Conservation (phyloP, 2,329 filamentous ascomycete species). For the Cytospora leucostoma region DNA sequence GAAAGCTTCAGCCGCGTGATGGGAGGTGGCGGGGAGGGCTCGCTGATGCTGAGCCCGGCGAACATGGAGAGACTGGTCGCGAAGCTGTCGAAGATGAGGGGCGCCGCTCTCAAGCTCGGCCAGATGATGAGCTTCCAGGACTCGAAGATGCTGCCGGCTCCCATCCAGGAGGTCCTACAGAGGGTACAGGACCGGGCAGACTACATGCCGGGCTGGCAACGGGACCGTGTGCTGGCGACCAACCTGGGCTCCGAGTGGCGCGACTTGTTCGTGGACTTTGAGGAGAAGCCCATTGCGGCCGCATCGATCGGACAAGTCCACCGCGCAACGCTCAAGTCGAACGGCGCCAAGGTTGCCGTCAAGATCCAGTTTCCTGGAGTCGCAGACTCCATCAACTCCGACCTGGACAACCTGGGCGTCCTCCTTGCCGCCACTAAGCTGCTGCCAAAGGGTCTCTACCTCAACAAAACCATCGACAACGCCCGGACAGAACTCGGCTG, state of each 20-base stretch:
- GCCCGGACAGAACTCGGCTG: constrained; percentile 88
- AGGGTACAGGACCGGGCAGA: constrained; percentile 95
- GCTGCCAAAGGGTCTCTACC: constrained; percentile 86
- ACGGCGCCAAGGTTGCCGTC: constrained; percentile 77
- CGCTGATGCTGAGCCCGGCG: constrained; percentile 79
- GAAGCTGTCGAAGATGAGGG: constrained; percentile 93
- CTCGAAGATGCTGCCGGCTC: constrained; percentile 85
- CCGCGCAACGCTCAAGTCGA: constrained; percentile 75
- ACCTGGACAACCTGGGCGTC: constrained; percentile 89
- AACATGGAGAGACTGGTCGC: constrained; percentile 94
- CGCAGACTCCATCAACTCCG: constrained; percentile 92
- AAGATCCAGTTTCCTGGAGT: constrained; percentile 98
- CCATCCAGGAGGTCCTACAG: constrained; percentile 87
- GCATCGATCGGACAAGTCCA: constrained; percentile 98
- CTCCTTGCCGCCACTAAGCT: constrained; percentile 88
- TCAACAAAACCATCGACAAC: constrained; percentile 97
- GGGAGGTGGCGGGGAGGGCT: constrained; percentile 69
- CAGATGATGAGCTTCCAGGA: constrained; percentile 99
- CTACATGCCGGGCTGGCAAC: constrained; percentile 95
- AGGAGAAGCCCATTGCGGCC: constrained; percentile 89
- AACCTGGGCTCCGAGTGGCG: constrained; percentile 87
- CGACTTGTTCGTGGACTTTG: constrained; percentile 78
- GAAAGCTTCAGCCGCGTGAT: constrained; percentile 82
- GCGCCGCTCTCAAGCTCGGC: constrained; percentile 92
- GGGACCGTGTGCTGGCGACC: constrained; percentile 75